Base-by-base conservation (phyloP, 352 stramenopile genomes). In the Phytophthora constricta region DNA sequence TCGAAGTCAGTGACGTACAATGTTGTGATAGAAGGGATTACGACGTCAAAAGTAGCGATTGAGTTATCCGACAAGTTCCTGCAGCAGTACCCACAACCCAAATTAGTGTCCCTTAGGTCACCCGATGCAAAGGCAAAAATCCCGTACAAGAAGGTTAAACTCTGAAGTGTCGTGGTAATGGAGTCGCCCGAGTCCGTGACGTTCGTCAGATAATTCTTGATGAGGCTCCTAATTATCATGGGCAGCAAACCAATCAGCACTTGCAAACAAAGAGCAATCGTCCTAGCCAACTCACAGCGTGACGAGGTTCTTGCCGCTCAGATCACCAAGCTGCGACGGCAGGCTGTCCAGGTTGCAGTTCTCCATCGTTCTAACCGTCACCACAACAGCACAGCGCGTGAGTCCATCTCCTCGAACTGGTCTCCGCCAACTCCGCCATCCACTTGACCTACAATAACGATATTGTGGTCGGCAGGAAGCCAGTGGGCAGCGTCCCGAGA, bases 301-400 rank as follows among this genome's bases (percentile, higher is more conserved):
- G 22, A 65, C 66, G 20, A 93, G 54, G 57, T 89, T 90, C 22
- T 57, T 65, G 66, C 52, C 66, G n/a, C 65, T 67, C 28, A 91
- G 76, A 42, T 70, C 70, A 26, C 60, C 68, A 19, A 93, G 63
- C 43, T 90, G 76, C 1, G 58, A 50, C 13, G 85, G 81, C 19
- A 93, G 46, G 22, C 61, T 70, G 22, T 57, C 82, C 50, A 93
- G 70, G 45, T 84, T 81, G 65, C 85, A 93, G 66, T 93, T 93
- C 23, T 91, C 76, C 64, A 93, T 77, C 1, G 77, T 76, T 17
- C 84, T 92, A 34, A 9, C 17, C 27, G 34, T 10, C 4, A 19
- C 25, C 41, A 33, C 19, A 16, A 34, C 42, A 64, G n/a, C 58
- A 58, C 45, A 54, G 17, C 33, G 23, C 5, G 3, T 53, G 27